Base-by-base conservation (phyloP, 1,139 yeast genomes). In the Geotrichum europaeum region DNA sequence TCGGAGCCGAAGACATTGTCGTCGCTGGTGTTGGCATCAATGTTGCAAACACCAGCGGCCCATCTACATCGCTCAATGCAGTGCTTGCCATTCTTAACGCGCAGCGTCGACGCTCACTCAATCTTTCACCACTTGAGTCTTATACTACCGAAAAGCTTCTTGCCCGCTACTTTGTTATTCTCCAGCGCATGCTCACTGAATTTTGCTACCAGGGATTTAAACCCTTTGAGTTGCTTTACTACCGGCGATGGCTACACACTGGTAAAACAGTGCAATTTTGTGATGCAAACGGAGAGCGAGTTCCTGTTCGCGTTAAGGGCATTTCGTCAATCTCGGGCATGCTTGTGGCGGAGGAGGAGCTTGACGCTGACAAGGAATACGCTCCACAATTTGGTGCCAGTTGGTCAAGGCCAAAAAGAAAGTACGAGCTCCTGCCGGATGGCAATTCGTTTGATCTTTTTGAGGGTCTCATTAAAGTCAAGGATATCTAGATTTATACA, bases 401-500 rank as follows among this genome's bases (percentile, higher is more conserved):
- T n/a, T 40, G 47, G 47, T 40, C 47, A 15, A 15, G 47, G 5
- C 47, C 47, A n/a, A 40, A n/a, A 4, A 65, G 58, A 47, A 74
- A 71, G 4, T 84, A 81, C 66, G 87, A 89, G 68, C 76, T 95
- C 56, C 97, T 91, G 72, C 99, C 99, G 0, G 99, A 94, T 72
- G 99, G 99, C 0, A 94, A 95, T 72, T 89, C 97, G 1, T 95
- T 95, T 71, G 98, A 94, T 71, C 92, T 94, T 78, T 87, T 94
- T 76, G 87, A 83, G 68, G 98, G 99, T 0, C 77, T 94, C 65
- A 87, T 95, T 15, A 87, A 90, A 40, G 22, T n/a, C 15, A 53
- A 53, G 22, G 20, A 5, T 40, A n/a, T 40, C 18, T 40, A 40
- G 22, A 40, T n/a, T 28, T 28, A 28, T 28, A 28, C 32, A 5